phyloP scores from a whole-genome alignment of 2,329 filamentous ascomycete species.

The Fusarium humuli region DNA sequence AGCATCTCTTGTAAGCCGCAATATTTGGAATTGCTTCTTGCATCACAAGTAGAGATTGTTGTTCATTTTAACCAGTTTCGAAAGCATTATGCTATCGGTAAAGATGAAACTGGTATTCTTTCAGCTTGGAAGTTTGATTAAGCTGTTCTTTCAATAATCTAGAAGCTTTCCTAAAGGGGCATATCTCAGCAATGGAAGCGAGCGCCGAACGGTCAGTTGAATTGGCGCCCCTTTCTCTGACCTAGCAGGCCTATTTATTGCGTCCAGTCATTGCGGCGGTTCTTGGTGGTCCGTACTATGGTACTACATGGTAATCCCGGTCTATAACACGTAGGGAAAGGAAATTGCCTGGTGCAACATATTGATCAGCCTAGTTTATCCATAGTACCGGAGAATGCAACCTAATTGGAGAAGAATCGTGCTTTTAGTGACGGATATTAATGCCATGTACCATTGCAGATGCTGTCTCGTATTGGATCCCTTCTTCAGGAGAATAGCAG shows the following conservation, averaged over 20 bases:
- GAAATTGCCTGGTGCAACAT: constrained; percentile 47
- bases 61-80: not conserved
- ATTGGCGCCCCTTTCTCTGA: constrained; percentile 40
- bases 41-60: not conserved
- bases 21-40: not conserved
- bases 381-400: constrained; percentile 38
- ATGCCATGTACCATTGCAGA: constrained; percentile 13
- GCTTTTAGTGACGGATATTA: constrained; percentile 9
- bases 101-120: constrained; percentile 6
- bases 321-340: constrained; percentile 27
- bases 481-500: constrained; percentile 19
- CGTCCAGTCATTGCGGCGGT: constrained; percentile 16
- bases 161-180: constrained; percentile 19
- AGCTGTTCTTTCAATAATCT: constrained; percentile 3
- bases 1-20: not conserved
- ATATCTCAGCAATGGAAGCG: constrained; percentile 14
- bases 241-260: constrained; percentile 1
- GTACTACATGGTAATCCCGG: constrained; percentile 34
- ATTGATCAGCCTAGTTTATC: constrained; percentile 25
- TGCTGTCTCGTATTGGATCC: constrained; percentile 18
- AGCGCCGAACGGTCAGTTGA: constrained; percentile 21
- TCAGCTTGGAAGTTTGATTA: constrained; percentile 22
- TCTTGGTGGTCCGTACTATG: constrained; percentile 20
- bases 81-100: not conserved
- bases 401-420: constrained; percentile 32